Percentiles rank a stretch among this genome's conserved stretches.
Conservation (phyloP, 108 stramenopile genomes). For the Epithemia pelagica region DNA sequence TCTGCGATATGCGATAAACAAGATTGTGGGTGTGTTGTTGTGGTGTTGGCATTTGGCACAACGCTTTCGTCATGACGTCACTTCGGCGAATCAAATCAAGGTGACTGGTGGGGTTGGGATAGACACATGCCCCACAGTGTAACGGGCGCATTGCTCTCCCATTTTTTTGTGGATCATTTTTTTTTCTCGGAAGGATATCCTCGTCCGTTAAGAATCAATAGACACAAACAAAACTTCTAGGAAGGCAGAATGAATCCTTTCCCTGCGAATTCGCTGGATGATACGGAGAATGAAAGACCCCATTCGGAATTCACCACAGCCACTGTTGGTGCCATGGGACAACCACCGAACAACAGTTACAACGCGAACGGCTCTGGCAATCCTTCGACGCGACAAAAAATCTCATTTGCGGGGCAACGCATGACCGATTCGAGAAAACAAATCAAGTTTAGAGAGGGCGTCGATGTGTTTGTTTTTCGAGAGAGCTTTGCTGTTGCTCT, state of each 20-base stretch:
- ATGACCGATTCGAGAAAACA: neutral
- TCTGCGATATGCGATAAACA: no score
- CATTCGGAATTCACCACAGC: neutral
- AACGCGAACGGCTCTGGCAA: neutral
- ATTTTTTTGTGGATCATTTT: no score
- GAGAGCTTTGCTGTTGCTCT: neutral
- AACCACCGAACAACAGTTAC: neutral
- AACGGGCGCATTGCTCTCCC: no score
- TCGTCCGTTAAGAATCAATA: no score
- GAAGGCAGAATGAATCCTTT: neutral
- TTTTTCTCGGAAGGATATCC: no score
- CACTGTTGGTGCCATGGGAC: neutral
- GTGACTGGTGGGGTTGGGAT: no score
- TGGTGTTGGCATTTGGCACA: no score
- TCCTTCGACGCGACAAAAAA: neutral
- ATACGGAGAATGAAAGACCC: neutral
- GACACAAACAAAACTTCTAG: no score
- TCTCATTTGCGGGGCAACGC: neutral
- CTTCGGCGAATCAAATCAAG: no score
- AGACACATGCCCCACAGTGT: no score
- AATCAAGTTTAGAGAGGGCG: neutral
- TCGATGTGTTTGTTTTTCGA: neutral
- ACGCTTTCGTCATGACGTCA: no score
- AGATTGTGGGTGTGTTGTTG: no score
- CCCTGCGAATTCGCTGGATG: neutral